Evolutionary conservation across 129 eudicot genomes (phyloP).

Genomic region (Lactuca sativa): DNA sequence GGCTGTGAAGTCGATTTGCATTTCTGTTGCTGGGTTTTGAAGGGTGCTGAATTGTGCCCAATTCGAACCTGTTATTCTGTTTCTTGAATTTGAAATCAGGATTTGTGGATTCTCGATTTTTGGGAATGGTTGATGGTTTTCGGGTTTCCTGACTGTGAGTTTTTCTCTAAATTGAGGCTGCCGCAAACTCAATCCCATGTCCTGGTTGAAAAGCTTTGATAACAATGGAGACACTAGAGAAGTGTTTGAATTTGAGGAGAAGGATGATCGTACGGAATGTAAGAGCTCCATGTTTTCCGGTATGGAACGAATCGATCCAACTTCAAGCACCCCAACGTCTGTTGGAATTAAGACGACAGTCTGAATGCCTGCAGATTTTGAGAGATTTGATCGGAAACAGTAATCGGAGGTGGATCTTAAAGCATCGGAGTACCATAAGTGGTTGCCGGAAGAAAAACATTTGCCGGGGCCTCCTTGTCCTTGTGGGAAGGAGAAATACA

Average conservation of each 20-base stretch:
- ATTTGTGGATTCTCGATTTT: not conserved
- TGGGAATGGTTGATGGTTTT: conserved; percentile 27
- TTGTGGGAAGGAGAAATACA: conserved; percentile 76
- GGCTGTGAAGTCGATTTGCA: conserved; percentile 72
- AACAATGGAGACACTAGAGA: conserved; percentile 28
- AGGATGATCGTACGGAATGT: conserved; percentile 45
- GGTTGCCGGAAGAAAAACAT: conserved; percentile 61
- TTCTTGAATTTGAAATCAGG: not conserved
- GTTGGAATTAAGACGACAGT: conserved; percentile 85
- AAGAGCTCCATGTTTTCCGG: conserved; percentile 56
- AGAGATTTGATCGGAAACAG: conserved; percentile 69
- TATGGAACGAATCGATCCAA: conserved; percentile 65
- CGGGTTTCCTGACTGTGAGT: conserved; percentile 50
- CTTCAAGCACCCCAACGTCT: conserved; percentile 70
- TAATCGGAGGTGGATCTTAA: conserved; percentile 52
- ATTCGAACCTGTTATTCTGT: not conserved
- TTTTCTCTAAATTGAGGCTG: conserved; percentile 56
- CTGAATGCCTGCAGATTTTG: conserved; percentile 82
- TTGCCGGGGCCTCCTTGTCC: conserved; percentile 88
- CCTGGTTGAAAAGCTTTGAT: conserved; percentile 84
- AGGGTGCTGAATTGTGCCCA: conserved; percentile 51
- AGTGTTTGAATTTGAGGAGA: conserved; percentile 35
- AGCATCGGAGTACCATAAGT: conserved; percentile 57
- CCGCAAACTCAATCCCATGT: conserved; percentile 35
- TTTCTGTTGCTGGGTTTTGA: conserved; percentile 37